A percentile compares a stretch with the other conserved stretches of the same genome.
These are phyloP conservation scores for Gamarada debralockiae DNA, from an alignment of 495 filamentous ascomycete genomes.

Conservation along the genomic window DNA sequence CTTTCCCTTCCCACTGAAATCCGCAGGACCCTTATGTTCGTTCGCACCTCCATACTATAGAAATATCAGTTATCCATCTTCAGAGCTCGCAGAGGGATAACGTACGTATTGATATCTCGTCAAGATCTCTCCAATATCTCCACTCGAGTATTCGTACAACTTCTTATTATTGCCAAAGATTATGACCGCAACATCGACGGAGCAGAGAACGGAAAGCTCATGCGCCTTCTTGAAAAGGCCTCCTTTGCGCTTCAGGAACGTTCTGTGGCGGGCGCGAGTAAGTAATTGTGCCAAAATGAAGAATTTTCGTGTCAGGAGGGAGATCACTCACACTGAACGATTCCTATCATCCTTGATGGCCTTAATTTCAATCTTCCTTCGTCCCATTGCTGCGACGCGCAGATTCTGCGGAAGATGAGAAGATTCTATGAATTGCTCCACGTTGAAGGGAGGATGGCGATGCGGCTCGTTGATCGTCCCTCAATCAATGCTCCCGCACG, in stretches of 20 bases:
- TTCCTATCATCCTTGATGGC: slow-evolving; percentile 99
- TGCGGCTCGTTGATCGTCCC: background rate
- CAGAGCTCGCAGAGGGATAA: slow-evolving; percentile 18
- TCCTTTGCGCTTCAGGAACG: slow-evolving; percentile 97
- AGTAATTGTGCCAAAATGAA: background rate
- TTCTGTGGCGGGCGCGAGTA: slow-evolving; percentile 54
- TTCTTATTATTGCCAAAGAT: slow-evolving; percentile 99
- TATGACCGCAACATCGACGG: slow-evolving; percentile 96
- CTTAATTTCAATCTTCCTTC: slow-evolving; percentile 95
- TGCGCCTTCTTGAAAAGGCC: slow-evolving; percentile 99
- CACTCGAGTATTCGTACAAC: slow-evolving; percentile 93
- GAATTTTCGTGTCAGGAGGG: background rate
- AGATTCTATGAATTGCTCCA: slow-evolving; percentile 24
- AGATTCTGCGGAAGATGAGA: slow-evolving; percentile 18
- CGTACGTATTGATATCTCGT: slow-evolving; percentile 84
- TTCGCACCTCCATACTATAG: slow-evolving; percentile 82
- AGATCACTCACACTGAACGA: slow-evolving; percentile 81
- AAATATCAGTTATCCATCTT: background rate
- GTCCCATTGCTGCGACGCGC: slow-evolving; percentile 46
- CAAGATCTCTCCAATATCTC: slow-evolving; percentile 87
- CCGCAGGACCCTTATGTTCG: slow-evolving; percentile 92
- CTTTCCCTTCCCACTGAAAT: slow-evolving; percentile 83
- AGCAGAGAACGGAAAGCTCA: slow-evolving; percentile 95
- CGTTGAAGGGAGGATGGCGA: background rate
- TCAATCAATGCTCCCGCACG: slow-evolving; percentile 3